These are phyloP conservation scores for Floccularia luteovirens DNA, from an alignment of 768 basidiomycete species.

Conservation along the genomic window DNA sequence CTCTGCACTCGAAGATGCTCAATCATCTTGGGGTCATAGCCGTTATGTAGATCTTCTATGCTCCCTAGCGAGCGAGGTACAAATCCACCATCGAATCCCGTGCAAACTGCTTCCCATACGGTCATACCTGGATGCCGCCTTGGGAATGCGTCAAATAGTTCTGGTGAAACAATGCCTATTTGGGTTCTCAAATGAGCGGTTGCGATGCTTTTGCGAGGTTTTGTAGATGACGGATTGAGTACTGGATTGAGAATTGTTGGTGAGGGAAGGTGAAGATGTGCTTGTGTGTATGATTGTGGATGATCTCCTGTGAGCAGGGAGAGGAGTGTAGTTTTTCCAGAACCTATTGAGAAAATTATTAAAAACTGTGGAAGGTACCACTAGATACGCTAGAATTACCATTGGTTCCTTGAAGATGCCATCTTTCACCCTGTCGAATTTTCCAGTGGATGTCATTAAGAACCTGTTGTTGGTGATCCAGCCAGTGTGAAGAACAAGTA, in stretches of 20 bases:
- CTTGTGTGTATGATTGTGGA: slow-evolving; percentile 86
- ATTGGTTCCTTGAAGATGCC: slow-evolving; percentile 88
- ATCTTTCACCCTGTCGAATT: slow-evolving; percentile 73
- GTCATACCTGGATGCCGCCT: slow-evolving; percentile 49
- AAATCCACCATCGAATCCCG: slow-evolving; percentile 87
- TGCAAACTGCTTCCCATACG: slow-evolving; percentile 76
- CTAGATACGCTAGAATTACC: slow-evolving; percentile 40
- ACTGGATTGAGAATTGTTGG: neutral
- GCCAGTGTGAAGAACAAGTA: neutral
- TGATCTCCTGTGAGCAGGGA: slow-evolving; percentile 91
- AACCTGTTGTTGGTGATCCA: too few species aligned
- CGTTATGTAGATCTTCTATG: slow-evolving; percentile 24
- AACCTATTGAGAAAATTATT: slow-evolving; percentile 43
- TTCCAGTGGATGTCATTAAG: slow-evolving; percentile 77
- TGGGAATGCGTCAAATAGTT: slow-evolving; percentile 89
- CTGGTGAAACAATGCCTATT: slow-evolving; percentile 82
- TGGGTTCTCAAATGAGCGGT: slow-evolving; percentile 58
- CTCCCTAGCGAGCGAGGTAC: slow-evolving; percentile 47
- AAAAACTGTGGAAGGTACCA: too few species aligned
- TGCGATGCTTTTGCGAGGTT: slow-evolving; percentile 51
- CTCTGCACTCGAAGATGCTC: slow-evolving; percentile 20
- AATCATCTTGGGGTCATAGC: slow-evolving; percentile 14
- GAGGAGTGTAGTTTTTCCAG: slow-evolving; percentile 92
- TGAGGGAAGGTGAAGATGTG: slow-evolving; percentile 22
- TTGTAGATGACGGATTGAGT: slow-evolving; percentile 42